Evolutionary conservation across 225 moss, liverwort and hornwort species (phyloP), one percentile per base, ranked within the genome.

Genomic region (Bryoerythrophyllum caledonicum): DNA sequence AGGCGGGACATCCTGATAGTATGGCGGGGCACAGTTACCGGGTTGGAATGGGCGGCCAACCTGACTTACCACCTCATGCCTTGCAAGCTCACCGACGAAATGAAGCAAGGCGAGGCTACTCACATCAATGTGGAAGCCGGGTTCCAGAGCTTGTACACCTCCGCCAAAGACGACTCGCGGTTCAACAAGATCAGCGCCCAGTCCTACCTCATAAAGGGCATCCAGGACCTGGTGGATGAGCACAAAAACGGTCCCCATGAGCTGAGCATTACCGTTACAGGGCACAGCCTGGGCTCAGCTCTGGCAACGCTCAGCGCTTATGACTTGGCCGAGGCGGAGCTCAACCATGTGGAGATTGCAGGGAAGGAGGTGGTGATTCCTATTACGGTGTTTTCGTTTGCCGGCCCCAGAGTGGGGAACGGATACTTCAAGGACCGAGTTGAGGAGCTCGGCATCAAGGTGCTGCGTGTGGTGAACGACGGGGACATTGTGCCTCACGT

Each of bases 151-250:
- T 57, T 83, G 55, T 83, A 78, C 68, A 83, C 82, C 8, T 75
- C 79, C 10, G 46, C 63, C 10, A 71, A 77, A 25, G 44, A 55
- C 8, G 67, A 77, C 15, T 72, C 77, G 6, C 27, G 21, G 44
- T 82, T 76, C 14, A 82, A 78, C 82, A 68, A 78, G 73, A 78
- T 68, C 23, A 82, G 82, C 57, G 82, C 77, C 12, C 77, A 72
- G 24, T 38, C 34, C 34, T 72, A 78, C 19, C 51, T 74, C 3
- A 8, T n/a, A 10, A 73, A 58, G 34, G 77, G 52, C 26, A 23
- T 82, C 38, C 34, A 52, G 53, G 38, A 60, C 12, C 26, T 74
- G 6, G 63, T 78, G 27, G 62, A 74, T 8, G 3, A 20, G 1
- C 28, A 78, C 68, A 82, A 78, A 23, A 20, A 61, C 67, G 70